A percentile compares a stretch with the other conserved stretches of the same genome.
Evolutionary conservation across 768 basidiomycete species (phyloP).

Genomic region (Macrolepiota fuliginosa): DNA sequence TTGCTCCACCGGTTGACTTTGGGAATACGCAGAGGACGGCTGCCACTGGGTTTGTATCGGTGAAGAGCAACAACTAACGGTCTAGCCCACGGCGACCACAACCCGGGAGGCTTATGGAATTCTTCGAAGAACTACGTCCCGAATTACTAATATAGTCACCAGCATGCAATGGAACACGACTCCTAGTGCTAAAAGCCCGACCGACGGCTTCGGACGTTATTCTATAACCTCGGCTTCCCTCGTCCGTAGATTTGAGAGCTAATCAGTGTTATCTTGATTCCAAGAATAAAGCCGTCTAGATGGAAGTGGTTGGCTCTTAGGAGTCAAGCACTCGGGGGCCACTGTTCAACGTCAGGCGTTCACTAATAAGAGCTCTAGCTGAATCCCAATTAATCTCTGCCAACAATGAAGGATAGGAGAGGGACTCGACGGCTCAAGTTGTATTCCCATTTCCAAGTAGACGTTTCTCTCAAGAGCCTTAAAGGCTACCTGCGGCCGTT

Average conservation of each 20-base stretch:
- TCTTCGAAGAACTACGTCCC: too few species aligned
- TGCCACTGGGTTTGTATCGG: too few species aligned
- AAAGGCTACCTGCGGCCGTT: too few species aligned
- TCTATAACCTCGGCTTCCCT: not conserved
- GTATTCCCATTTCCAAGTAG: not conserved
- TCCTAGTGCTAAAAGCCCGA: too few species aligned
- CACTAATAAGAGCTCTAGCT: constrained; percentile 48
- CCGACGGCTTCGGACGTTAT: constrained; percentile 41
- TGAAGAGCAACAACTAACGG: too few species aligned
- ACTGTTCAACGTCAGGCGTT: constrained; percentile 44
- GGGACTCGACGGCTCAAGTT: too few species aligned
- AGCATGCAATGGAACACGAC: too few species aligned
- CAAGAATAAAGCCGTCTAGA: constrained; percentile 49
- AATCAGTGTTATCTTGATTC: not conserved
- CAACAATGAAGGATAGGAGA: constrained; percentile 23
- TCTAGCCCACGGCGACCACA: too few species aligned
- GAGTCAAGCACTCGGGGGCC: constrained; percentile 46
- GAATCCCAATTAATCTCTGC: constrained; percentile 52
- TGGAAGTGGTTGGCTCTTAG: constrained; percentile 58
- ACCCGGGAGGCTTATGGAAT: too few species aligned
- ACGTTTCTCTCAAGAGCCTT: not conserved
- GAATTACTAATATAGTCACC: too few species aligned
- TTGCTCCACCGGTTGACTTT: too few species aligned
- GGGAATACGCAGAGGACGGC: too few species aligned
- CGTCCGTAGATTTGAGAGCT: not conserved